These are phyloP conservation scores for Ceratocystis cubensis DNA, from an alignment of 2,329 filamentous ascomycete genomes.

Conservation along the genomic window DNA sequence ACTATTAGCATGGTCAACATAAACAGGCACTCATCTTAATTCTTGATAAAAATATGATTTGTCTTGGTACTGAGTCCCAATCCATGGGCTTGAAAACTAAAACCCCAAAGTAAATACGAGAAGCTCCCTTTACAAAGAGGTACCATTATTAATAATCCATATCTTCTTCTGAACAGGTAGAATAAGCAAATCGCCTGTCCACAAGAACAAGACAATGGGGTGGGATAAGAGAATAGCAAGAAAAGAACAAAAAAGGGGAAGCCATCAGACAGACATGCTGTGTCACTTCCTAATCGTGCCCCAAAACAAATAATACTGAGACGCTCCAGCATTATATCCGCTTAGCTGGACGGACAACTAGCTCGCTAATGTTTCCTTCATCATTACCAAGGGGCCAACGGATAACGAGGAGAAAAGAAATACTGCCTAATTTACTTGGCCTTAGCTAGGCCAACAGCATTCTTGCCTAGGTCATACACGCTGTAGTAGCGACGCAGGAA, in stretches of 20 bases:
- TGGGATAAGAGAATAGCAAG: not conserved
- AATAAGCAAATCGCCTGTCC: no score
- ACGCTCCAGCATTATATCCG: not conserved
- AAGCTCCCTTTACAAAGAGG: not conserved
- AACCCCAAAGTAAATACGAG: not conserved
- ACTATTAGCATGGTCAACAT: not conserved
- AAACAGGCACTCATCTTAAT: not conserved
- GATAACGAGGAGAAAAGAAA: not conserved
- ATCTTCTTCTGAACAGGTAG: not conserved
- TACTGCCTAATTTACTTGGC: slow-evolving; percentile 43
- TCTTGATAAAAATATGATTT: not conserved
- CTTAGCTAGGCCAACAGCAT: slow-evolving; percentile 77
- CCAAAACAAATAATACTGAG: not conserved
- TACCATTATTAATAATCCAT: slow-evolving; percentile 2
- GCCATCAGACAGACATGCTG: not conserved
- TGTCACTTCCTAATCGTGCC: not conserved
- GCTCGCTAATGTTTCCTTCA: not conserved
- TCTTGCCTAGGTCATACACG: slow-evolving; percentile 86
- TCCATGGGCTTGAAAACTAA: not conserved
- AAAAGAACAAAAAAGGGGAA: not conserved
- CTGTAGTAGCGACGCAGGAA: slow-evolving; percentile 84
- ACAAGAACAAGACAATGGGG: not conserved
- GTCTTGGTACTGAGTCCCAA: slow-evolving; percentile 20
- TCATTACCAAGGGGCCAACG: not conserved
- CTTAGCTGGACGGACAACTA: not conserved